Percentiles rank a stretch among this genome's conserved stretches.
Evolutionary conservation across 2,329 filamentous ascomycete genomes (phyloP).

Genomic region (Arthrinium phaeospermum): DNA sequence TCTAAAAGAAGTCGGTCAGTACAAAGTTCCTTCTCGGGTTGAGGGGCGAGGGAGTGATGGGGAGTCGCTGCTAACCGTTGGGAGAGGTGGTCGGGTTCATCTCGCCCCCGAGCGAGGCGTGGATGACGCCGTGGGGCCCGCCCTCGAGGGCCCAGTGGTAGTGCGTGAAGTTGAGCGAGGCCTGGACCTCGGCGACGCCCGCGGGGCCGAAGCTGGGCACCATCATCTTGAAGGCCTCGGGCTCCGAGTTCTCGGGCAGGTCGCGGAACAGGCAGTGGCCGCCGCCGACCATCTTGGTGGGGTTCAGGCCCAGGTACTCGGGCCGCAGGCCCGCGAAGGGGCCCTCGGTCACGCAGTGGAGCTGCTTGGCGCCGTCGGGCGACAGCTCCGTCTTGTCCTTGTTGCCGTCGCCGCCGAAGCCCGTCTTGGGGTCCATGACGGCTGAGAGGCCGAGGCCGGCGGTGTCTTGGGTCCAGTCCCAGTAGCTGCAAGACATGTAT

Average conservation of each 20-base stretch:
- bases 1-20: not conserved
- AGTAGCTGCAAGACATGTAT: slow-evolving; percentile 30
- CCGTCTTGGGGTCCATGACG: slow-evolving; percentile 30
- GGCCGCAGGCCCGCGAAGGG: slow-evolving; percentile 35
- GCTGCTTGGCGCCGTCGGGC: not conserved
- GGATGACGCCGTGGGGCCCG: slow-evolving; percentile 21
- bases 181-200: slow-evolving; percentile 20
- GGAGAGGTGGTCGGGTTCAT: slow-evolving; percentile 24
- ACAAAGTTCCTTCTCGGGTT: too few relatives aligned
- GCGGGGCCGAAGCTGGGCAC: not conserved
- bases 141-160: slow-evolving; percentile 21
- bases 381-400: slow-evolving; percentile 24
- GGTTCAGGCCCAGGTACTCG: slow-evolving; percentile 17
- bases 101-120: slow-evolving; percentile 22
- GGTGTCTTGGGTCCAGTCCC: slow-evolving; percentile 43
- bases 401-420: slow-evolving; percentile 41
- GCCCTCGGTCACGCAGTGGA: slow-evolving; percentile 37
- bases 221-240: not conserved
- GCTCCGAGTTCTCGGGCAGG: slow-evolving; percentile 19
- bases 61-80: not conserved
- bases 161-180: not conserved
- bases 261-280: slow-evolving; percentile 30
- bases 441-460: slow-evolving; percentile 32
- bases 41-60: not conserved
- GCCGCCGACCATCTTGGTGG: slow-evolving; percentile 23